phyloP scores from a whole-genome alignment of 768 basidiomycete species.

The Lactarius hatsudake region DNA sequence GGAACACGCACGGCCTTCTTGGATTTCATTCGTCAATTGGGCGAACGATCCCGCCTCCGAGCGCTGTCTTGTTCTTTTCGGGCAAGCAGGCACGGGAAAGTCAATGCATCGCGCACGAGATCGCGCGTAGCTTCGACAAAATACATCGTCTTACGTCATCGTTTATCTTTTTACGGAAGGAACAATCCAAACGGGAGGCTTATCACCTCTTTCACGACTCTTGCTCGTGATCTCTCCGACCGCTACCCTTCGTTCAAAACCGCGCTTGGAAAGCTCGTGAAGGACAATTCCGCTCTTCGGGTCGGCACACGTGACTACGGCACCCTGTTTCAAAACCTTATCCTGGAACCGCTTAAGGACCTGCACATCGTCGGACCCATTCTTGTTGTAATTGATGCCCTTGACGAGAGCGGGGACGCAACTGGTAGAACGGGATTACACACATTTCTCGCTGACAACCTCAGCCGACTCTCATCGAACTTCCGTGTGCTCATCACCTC shows the following conservation, averaged over 20 bases:
- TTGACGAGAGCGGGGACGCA: constrained; percentile 1
- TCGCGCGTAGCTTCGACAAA: neutral
- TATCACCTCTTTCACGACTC: constrained; percentile 6
- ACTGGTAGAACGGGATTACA: neutral
- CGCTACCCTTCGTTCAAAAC: neutral
- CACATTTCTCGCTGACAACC: neutral
- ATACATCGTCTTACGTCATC: neutral
- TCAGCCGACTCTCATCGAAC: neutral
- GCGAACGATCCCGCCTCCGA: neutral
- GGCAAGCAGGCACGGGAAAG: neutral
- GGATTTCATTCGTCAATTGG: neutral
- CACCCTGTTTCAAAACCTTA: neutral
- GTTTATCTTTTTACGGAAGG: neutral
- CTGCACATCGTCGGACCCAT: neutral
- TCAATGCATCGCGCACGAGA: too few relatives aligned
- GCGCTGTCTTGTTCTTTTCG: neutral
- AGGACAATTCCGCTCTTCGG: neutral
- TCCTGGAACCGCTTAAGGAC: neutral
- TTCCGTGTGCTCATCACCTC: constrained; percentile 3
- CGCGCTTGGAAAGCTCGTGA: neutral
- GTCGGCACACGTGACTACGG: neutral
- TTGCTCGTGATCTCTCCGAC: neutral
- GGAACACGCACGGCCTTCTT: neutral
- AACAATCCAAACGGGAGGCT: neutral
- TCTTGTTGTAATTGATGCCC: neutral